Percentiles rank a stretch among this genome's conserved stretches.
These are phyloP conservation scores for Boletus rex-veris DNA, from an alignment of 768 basidiomycete species.

Conservation along the genomic window DNA sequence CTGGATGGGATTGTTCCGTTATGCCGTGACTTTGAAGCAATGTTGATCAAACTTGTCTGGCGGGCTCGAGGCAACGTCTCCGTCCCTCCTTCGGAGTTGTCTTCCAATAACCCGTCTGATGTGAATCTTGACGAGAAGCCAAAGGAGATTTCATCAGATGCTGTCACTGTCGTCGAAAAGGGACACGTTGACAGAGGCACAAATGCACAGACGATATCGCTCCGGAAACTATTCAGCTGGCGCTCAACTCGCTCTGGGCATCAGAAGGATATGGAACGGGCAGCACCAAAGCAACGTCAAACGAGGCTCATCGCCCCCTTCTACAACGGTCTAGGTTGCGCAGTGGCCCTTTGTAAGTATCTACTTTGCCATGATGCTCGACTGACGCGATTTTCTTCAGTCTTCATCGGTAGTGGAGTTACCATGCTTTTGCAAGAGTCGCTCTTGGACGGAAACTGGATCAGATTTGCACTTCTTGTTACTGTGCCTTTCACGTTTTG, in stretches of 20 bases:
- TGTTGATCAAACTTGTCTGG: constrained; percentile 83
- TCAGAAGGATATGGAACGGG: constrained; percentile 52
- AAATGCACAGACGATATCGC: neutral
- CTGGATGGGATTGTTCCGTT: constrained; percentile 75
- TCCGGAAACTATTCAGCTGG: constrained; percentile 37
- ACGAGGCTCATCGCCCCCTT: constrained; percentile 67
- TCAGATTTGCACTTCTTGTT: constrained; percentile 61
- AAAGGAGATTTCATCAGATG: constrained; percentile 19
- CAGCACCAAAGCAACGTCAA: constrained; percentile 38
- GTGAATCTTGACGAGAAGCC: constrained; percentile 53
- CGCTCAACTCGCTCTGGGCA: constrained; percentile 42
- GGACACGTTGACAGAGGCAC: neutral
- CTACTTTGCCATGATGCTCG: neutral
- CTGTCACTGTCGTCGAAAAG: constrained; percentile 7
- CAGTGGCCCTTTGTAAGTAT: constrained; percentile 58
- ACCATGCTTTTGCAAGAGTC: constrained; percentile 62
- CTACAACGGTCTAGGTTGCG: constrained; percentile 69
- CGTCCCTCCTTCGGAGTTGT: constrained; percentile 33
- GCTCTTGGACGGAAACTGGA: constrained; percentile 58
- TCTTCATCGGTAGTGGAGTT: constrained; percentile 64
- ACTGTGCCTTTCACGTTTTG: constrained; percentile 73
- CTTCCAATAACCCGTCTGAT: constrained; percentile 49
- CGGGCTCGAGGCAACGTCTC: constrained; percentile 39
- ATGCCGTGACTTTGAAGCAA: constrained; percentile 70
- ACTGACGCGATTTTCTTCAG: constrained; percentile 34